A percentile compares a stretch with the other conserved stretches of the same genome.
Evolutionary conservation across 2,329 filamentous ascomycete genomes (phyloP).

Genomic region (Alternaria conjuncta): DNA sequence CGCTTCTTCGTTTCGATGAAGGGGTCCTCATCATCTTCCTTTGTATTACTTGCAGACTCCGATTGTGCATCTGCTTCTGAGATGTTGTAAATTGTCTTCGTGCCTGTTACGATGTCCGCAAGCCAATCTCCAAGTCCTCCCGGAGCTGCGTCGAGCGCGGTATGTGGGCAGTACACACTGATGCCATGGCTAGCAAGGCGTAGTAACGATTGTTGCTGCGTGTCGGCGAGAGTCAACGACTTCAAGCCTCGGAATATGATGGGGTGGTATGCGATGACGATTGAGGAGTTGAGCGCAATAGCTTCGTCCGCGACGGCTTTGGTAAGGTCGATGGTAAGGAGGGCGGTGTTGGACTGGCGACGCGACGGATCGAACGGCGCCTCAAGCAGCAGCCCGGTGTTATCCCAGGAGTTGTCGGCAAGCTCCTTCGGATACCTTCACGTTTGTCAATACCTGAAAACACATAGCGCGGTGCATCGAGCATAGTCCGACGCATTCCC

Average conservation of each 20-base stretch:
- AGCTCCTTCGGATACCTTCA: constrained; percentile 84
- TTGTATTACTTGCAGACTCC: constrained; percentile 10
- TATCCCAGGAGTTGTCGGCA: constrained; percentile 92
- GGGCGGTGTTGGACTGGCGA: constrained; percentile 68
- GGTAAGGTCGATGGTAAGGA: constrained; percentile 91
- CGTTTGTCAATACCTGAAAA: constrained; percentile 7
- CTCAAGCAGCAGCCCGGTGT: constrained; percentile 83
- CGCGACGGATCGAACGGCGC: constrained; percentile 66
- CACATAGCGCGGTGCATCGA: not conserved
- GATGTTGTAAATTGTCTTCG: constrained; percentile 35
- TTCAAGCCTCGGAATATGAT: constrained; percentile 96
- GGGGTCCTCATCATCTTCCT: constrained; percentile 41
- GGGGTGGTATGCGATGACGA: constrained; percentile 92
- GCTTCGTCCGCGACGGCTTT: constrained; percentile 89
- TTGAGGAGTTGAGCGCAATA: constrained; percentile 74
- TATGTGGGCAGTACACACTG: constrained; percentile 95
- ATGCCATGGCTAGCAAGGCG: constrained; percentile 84
- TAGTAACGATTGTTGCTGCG: constrained; percentile 86
- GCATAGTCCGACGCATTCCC: not conserved
- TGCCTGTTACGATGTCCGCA: constrained; percentile 78
- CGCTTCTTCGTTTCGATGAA: constrained; percentile 47
- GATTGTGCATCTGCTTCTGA: constrained; percentile 10
- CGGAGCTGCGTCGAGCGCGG: constrained; percentile 85
- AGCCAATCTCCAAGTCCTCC: constrained; percentile 94
- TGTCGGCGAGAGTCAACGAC: constrained; percentile 80